Conservation (phyloP, 1,284 basidiomycete species). For the Tilletiopsis washingtonensis region DNA sequence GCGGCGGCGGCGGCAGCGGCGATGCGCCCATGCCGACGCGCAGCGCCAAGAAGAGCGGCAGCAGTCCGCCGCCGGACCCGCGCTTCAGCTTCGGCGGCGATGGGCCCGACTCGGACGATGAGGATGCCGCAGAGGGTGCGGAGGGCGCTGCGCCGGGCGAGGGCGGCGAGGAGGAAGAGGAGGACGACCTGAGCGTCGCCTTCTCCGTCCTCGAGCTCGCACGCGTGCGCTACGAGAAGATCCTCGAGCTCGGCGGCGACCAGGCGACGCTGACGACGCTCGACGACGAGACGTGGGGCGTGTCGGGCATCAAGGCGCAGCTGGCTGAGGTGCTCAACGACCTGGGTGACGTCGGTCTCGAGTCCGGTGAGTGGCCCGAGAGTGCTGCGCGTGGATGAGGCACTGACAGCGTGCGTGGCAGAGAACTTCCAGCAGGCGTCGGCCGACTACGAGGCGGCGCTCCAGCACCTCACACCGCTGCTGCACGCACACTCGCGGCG, state of each 20-base stretch:
- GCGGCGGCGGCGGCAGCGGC: conserved; percentile 22
- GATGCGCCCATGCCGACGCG: conserved; percentile 6
- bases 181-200: conserved; percentile 38
- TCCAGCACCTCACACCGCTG: conserved; percentile 26
- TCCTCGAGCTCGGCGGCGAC: conserved; percentile 11
- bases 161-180: conserved; percentile 22
- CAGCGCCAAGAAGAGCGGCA: neutral
- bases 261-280: conserved; percentile 18
- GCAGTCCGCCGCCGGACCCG: conserved; percentile 10
- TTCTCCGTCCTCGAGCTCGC: conserved; percentile 41
- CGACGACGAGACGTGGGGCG: conserved; percentile 22
- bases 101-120: conserved; percentile 27
- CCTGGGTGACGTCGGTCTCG: conserved; percentile 43
- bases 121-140: conserved; percentile 10
- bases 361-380: conserved; percentile 20
- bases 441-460: conserved; percentile 29
- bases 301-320: conserved; percentile 22
- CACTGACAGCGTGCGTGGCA: neutral
- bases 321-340: conserved; percentile 44
- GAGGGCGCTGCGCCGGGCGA: conserved; percentile 1
- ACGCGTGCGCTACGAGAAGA: conserved; percentile 35
- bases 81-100: conserved; percentile 39
- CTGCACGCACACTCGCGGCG: conserved; percentile 37
- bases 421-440: conserved; percentile 43
- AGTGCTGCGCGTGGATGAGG: neutral